Base-by-base conservation (phyloP, 495 filamentous ascomycete species). In the Penicillium daleae region DNA sequence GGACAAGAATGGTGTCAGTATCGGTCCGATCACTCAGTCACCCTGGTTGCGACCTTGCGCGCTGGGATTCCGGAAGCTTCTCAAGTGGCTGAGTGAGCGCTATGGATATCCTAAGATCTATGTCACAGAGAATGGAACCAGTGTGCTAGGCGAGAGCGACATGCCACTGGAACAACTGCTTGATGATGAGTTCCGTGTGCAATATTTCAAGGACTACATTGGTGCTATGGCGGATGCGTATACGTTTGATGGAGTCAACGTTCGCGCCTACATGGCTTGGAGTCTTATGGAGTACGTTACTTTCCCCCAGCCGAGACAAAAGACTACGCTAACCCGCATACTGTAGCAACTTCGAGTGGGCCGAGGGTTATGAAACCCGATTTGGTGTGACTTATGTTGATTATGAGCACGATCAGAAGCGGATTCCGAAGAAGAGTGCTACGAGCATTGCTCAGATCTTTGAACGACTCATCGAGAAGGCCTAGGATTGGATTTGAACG, bases 71-170 rank as follows among this genome's bases (percentile, higher is more conserved):
- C 82, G 89, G 52, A 87, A 90, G 67, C 79, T 93, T 59, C 79
- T 93, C 64, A 86, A 86, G 70, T 94, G 90, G 90, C 83, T 94
- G 59, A 89, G 85, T 74, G 88, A 91, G 67, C 83, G 91, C 6
- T 93, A 92, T 74, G 82, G 80, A 37, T 75, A 86, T 62, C 90
- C 90, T 26, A 85, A 86, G 70, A 91, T 93, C 74, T 91, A 90
- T 73, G 89, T 92, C 58, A 94, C 90, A 0, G 91, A 92, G 82
- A 92, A 91, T 75, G 90, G 91, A 21, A 92, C 90, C 4, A 88
- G 86, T 63, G 77, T 91, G 67, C 89, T 90, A 69, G 89, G 89
- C 44, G 90, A 92, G 81, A 93, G 90, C 71, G 89, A 92, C 68
- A 71, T 91, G 74, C 76, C 85, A 6, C 70, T 85, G 26, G 87